Base-by-base conservation (phyloP, 2,329 filamentous ascomycete genomes). In the Delphinella strobiligena region DNA sequence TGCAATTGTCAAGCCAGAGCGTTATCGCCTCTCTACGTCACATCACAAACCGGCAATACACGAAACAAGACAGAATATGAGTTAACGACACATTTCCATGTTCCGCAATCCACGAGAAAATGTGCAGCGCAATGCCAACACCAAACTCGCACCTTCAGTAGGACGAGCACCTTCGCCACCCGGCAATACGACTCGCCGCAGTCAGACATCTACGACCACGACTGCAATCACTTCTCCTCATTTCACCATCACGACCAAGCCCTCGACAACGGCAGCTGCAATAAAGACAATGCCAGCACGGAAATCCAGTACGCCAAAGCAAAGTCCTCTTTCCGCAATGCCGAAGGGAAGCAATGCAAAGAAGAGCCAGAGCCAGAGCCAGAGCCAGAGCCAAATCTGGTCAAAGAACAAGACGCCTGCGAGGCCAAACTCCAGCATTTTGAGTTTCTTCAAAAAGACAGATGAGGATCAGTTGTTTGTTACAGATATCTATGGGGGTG, bases 21-120 rank as follows among this genome's bases (percentile, higher is more conserved):
- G 31, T 34, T 22, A 39, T 39, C n/a, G 19, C 8, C 33, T 5
- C 31, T 27, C 29, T 40, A 22, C 31, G 32, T 24, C 29, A 31
- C 19, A 27, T n/a, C 16, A 19, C 10, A 35, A 29, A n/a, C 14
- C n/a, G 18, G 10, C 14, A 35, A 5, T 4, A 19, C 19, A 12
- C 11, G 17, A 22, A 16, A 12, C 8, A 5, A 32, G 5, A 32
- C 30, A 32, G 5, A 7, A 12, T 29, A n/a, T 32, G 30, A 32
- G 22, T 7, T 27, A 12, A 27, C 7, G 10, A 8, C 7, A n/a
- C n/a, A 32, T 5, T 4, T 30, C 43, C 34, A 74, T 74, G 70
- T 74, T 75, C 46, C 64, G 70, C 41, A 74, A 71, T 36, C 69
- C 70, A 34, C 61, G 71, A 55, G 64, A 72, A 43, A 66, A 67